phyloP scores from a whole-genome alignment of 2,329 filamentous ascomycete genomes.

The Xylaria hypoxylon region DNA sequence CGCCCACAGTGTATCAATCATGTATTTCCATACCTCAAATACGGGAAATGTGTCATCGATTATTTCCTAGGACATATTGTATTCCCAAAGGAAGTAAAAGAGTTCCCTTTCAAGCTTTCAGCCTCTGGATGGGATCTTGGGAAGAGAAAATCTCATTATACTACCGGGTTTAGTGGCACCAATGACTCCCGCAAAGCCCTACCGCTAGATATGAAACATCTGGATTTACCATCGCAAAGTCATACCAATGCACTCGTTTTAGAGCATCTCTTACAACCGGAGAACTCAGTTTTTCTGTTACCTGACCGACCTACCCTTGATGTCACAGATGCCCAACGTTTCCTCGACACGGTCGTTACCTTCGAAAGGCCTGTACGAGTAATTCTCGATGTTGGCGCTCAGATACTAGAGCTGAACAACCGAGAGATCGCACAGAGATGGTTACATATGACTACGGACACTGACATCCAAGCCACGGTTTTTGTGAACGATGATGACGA shows the following conservation, averaged over 20 bases:
- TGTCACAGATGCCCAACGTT: slow-evolving; percentile 47
- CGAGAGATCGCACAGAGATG: slow-evolving; percentile 60
- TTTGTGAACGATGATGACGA: slow-evolving; percentile 64
- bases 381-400: slow-evolving; percentile 73
- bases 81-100: slow-evolving; percentile 70
- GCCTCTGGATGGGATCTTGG: slow-evolving; percentile 76
- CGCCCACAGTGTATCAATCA: slow-evolving; percentile 41
- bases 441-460: slow-evolving; percentile 59
- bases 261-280: slow-evolving; percentile 64
- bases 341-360: slow-evolving; percentile 57
- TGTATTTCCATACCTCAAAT: slow-evolving; percentile 65
- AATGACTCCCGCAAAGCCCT: slow-evolving; percentile 73
- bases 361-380: slow-evolving; percentile 63
- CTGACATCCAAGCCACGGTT: slow-evolving; percentile 59
- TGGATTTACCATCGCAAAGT: slow-evolving; percentile 65
- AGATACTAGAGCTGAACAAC: slow-evolving; percentile 73
- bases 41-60: slow-evolving; percentile 67
- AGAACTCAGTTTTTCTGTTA: slow-evolving; percentile 51
- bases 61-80: slow-evolving; percentile 71
- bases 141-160: slow-evolving; percentile 58
- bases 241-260: slow-evolving; percentile 75
- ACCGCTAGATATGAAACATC: slow-evolving; percentile 69
- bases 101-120: slow-evolving; percentile 72
- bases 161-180: slow-evolving; percentile 77
- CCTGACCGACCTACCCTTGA: slow-evolving; percentile 57